Conservation (phyloP, 139 green algal genomes). For the Chlamydomonas eustigma region DNA sequence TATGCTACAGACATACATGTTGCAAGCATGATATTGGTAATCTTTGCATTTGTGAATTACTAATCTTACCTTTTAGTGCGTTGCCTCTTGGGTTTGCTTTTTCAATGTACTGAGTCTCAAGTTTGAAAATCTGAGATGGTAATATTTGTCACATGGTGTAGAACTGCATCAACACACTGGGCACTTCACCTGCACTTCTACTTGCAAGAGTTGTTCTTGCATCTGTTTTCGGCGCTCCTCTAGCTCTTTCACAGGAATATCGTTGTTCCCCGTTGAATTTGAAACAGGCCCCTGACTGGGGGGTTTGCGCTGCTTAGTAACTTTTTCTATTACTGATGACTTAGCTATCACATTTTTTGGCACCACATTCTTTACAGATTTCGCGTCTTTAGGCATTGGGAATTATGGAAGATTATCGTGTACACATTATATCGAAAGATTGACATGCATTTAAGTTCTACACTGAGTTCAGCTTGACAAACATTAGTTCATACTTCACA, state of each 20-base stretch:
- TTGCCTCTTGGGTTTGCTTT: slow-evolving; percentile 52
- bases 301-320: neutral
- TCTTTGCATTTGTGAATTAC: neutral
- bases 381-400: too few relatives aligned
- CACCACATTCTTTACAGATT: too few relatives aligned
- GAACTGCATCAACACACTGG: neutral
- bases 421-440: too few relatives aligned
- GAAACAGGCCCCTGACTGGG: neutral
- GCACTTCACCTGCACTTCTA: neutral
- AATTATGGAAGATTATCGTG: too few relatives aligned
- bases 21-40: too few relatives aligned
- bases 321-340: too few relatives aligned
- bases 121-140: slow-evolving; percentile 60
- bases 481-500: too few relatives aligned
- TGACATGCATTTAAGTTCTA: too few relatives aligned
- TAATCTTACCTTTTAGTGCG: slow-evolving; percentile 41
- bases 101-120: slow-evolving; percentile 64
- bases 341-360: too few relatives aligned
- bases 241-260: neutral
- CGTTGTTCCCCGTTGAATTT: neutral
- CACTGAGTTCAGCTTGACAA: too few relatives aligned
- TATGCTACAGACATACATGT: too few relatives aligned
- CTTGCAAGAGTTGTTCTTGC: neutral
- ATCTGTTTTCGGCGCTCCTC: neutral
- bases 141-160: neutral